A percentile compares a stretch with the other conserved stretches of the same genome.
Evolutionary conservation across 1,284 basidiomycete species (phyloP).

Genomic region (Pisolithus thermaeus): DNA sequence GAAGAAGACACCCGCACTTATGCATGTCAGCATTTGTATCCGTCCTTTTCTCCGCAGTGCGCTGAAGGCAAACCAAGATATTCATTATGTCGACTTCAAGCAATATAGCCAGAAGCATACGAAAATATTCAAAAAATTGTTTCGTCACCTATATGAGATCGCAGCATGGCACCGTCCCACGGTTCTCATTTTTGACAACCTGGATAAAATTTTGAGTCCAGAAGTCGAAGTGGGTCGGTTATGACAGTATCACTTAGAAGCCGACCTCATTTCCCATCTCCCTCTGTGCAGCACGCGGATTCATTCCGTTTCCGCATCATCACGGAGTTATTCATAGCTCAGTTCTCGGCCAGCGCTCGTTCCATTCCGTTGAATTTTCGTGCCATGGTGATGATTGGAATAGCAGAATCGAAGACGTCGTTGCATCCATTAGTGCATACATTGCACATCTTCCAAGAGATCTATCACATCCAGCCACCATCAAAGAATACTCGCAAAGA

Average conservation of each 20-base stretch:
- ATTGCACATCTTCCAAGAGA: conserved; percentile 80
- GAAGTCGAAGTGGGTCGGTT: conserved; percentile 71
- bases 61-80: conserved; percentile 42
- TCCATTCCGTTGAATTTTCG: conserved; percentile 50
- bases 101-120: conserved; percentile 59
- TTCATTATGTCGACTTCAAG: conserved; percentile 65
- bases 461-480: conserved; percentile 72
- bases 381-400: conserved; percentile 76
- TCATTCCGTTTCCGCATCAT: conserved; percentile 76
- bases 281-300: conserved; percentile 60
- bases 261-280: neutral
- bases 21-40: conserved; percentile 46
- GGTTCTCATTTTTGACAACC: conserved; percentile 88
- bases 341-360: conserved; percentile 52
- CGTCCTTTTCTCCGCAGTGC: neutral
- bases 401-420: conserved; percentile 64
- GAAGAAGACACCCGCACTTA: conserved; percentile 52
- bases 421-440: conserved; percentile 74
- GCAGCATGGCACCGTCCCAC: conserved; percentile 77
- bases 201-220: conserved; percentile 79
- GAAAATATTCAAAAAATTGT: conserved; percentile 55
- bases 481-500: conserved; percentile 76
- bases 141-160: conserved; percentile 73
- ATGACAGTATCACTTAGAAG: neutral
- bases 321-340: conserved; percentile 68